Percentiles rank a stretch among this genome's conserved stretches.
These are phyloP conservation scores for Aspergillus cavernicola DNA, from an alignment of 495 filamentous ascomycete genomes.

Conservation along the genomic window DNA sequence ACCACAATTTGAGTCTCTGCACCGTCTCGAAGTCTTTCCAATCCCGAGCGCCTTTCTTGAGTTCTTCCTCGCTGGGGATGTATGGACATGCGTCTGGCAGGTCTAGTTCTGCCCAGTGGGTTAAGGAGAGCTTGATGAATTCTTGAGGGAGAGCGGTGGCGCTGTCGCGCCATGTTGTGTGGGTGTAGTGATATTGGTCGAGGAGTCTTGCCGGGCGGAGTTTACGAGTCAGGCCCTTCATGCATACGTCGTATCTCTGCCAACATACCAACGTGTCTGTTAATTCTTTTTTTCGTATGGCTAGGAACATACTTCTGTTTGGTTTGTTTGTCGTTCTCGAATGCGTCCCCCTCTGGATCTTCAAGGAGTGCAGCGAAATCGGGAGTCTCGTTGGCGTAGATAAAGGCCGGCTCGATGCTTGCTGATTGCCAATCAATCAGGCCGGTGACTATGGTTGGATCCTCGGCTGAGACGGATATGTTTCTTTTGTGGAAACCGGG, in stretches of 20 bases:
- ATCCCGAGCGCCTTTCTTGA: constrained; percentile 26
- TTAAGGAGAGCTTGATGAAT: constrained; percentile 34
- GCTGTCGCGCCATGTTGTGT: constrained; percentile 41
- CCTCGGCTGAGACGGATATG: constrained; percentile 39
- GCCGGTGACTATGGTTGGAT: constrained; percentile 36
- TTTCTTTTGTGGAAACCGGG: constrained; percentile 42
- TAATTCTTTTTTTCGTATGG: constrained; percentile 10
- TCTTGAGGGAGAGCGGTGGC: constrained; percentile 34
- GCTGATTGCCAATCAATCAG: constrained; percentile 43
- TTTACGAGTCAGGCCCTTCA: constrained; percentile 34
- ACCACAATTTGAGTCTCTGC: constrained; percentile 30
- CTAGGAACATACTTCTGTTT: constrained; percentile 2
- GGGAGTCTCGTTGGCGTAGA: constrained; percentile 32
- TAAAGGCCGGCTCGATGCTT: constrained; percentile 37
- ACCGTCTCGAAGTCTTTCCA: constrained; percentile 36
- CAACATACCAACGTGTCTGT: constrained; percentile 29
- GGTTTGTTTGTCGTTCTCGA: constrained; percentile 9
- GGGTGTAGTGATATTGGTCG: constrained; percentile 39
- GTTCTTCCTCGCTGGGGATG: constrained; percentile 27
- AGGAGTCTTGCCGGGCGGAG: constrained; percentile 30
- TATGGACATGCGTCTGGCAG: not conserved
- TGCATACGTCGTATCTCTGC: constrained; percentile 36
- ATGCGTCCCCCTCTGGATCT: constrained; percentile 6
- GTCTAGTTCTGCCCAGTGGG: not conserved
- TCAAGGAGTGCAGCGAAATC: constrained; percentile 31